phyloP scores from a whole-genome alignment of 805 yeast species.

The Wickerhamiella azyma region DNA sequence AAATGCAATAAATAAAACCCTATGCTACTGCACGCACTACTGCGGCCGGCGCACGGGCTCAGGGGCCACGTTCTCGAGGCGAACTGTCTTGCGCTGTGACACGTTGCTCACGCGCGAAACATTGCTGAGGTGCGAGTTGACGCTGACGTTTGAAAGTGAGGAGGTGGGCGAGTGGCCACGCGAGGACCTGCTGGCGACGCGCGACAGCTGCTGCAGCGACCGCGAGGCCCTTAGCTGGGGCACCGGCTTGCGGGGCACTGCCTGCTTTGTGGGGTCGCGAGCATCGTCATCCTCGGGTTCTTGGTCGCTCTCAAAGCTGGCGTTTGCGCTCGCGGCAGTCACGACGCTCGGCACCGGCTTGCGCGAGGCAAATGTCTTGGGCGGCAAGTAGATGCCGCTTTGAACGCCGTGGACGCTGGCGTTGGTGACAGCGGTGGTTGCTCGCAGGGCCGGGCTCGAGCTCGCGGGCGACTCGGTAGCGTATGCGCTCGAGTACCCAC shows the following conservation, averaged over 20 bases:
- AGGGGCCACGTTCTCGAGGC: constrained; percentile 1
- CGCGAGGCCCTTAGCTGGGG: constrained; percentile 1
- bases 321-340: constrained; percentile 1
- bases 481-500: not conserved
- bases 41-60: constrained; percentile 1
- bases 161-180: constrained; percentile 6
- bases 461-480: not conserved
- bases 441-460: not conserved
- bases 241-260: constrained; percentile 8
- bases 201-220: constrained; percentile 3
- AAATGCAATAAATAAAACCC: not conserved
- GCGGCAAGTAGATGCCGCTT: constrained; percentile 8
- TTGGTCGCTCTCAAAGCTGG: constrained; percentile 3
- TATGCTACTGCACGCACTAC: not conserved
- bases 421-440: constrained; percentile 16
- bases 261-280: not conserved
- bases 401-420: constrained; percentile 7
- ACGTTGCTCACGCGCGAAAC: no score
- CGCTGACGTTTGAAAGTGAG: not conserved
- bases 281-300: not conserved
- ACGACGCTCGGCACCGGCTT: constrained; percentile 12
- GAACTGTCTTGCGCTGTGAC: not conserved
- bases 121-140: no score
- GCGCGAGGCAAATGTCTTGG: constrained; percentile 12
- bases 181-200: constrained; percentile 4